phyloP scores from a whole-genome alignment of 306 rosid genomes.

The Bauhinia variegata region DNA sequence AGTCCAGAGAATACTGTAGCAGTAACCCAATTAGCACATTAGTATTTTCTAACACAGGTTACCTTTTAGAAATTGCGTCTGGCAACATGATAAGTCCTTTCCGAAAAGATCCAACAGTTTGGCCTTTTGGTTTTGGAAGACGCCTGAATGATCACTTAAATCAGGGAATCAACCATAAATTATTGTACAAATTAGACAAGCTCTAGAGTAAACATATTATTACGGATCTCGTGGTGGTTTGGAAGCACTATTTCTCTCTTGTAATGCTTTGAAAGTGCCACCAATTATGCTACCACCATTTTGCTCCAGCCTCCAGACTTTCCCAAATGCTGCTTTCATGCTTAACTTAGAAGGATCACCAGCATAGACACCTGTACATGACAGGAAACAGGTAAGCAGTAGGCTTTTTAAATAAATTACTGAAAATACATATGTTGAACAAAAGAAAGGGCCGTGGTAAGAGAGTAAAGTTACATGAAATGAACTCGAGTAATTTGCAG shows the following conservation, averaged over 20 bases:
- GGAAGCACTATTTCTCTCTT: slow-evolving; percentile 64
- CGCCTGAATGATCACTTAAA: slow-evolving; percentile 58
- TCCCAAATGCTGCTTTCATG: slow-evolving; percentile 98
- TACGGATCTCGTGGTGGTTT: slow-evolving; percentile 90
- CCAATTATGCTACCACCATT: slow-evolving; percentile 95
- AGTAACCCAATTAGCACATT: slow-evolving; percentile 29
- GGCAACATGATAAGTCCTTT: slow-evolving; percentile 95
- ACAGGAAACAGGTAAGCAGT: slow-evolving; percentile 33
- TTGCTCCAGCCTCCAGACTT: slow-evolving; percentile 93
- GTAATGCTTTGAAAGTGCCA: slow-evolving; percentile 93
- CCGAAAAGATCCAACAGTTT: slow-evolving; percentile 92
- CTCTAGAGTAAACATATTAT: slow-evolving; percentile 37
- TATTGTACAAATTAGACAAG: slow-evolving; percentile 30
- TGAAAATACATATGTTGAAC: not conserved
- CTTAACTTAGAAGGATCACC: slow-evolving; percentile 97
- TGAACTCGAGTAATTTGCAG: slow-evolving; percentile 12
- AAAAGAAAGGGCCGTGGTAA: slow-evolving; percentile 11
- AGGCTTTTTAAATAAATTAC: not conserved
- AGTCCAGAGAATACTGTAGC: slow-evolving; percentile 15
- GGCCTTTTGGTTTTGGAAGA: slow-evolving; percentile 94
- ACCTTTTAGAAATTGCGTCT: slow-evolving; percentile 83
- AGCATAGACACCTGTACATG: slow-evolving; percentile 83
- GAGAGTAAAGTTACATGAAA: slow-evolving; percentile 26
- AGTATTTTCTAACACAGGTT: slow-evolving; percentile 20
- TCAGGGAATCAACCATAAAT: slow-evolving; percentile 43